These are phyloP conservation scores for Fusarium hainanense DNA, from an alignment of 2,329 filamentous ascomycete genomes.

Conservation along the genomic window DNA sequence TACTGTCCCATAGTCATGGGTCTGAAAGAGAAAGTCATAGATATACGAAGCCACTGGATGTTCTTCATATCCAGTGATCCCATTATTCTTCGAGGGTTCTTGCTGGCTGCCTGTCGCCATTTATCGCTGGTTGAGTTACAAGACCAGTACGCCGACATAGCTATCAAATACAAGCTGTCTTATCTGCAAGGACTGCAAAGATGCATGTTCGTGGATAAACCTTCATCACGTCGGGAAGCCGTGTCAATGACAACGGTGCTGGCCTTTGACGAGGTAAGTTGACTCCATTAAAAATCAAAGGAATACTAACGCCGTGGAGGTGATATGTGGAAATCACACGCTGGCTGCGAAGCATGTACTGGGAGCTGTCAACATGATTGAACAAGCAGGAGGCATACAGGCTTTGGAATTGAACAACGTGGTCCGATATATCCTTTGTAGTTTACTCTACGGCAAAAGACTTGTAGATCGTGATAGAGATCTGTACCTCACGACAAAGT, in stretches of 20 bases:
- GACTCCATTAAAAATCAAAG: rapidly evolving
- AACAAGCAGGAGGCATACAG: neutral
- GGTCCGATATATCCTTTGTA: slow-evolving; percentile 2
- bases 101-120: slow-evolving; percentile 6
- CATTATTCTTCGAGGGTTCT: neutral
- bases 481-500: neutral
- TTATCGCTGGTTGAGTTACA: neutral
- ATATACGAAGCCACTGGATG: slow-evolving; percentile 13
- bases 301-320: neutral
- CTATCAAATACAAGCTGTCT: neutral
- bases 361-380: slow-evolving; percentile 8
- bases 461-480: slow-evolving; percentile 8
- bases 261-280: slow-evolving; percentile 12
- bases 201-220: neutral
- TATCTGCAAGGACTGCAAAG: neutral
- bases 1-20: neutral
- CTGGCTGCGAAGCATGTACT: slow-evolving; percentile 17
- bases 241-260: slow-evolving; percentile 7
- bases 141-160: neutral
- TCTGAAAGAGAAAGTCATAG: neutral
- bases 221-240: neutral
- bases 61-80: slow-evolving; percentile 3
- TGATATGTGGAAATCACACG: slow-evolving; percentile 5
- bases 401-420: neutral
- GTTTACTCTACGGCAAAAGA: slow-evolving; percentile 13